Evolutionary conservation across 2,329 filamentous ascomycete genomes (phyloP).

Genomic region (Penicillium aurantiogriseum): DNA sequence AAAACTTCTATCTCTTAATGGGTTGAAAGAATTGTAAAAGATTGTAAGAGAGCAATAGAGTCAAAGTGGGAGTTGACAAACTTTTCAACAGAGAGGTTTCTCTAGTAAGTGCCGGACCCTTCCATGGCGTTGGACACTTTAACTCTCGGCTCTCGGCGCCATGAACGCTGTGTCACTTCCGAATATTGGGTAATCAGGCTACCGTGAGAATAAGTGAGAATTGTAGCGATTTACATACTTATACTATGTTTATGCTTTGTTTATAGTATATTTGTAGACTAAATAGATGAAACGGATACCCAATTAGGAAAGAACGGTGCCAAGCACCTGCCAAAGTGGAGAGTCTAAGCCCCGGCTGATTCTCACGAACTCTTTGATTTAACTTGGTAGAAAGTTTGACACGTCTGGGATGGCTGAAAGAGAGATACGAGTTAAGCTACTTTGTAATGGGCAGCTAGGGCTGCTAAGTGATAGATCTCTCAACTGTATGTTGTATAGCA

Average conservation of each 20-base stretch:
- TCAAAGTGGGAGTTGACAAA: background rate
- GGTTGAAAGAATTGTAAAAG: background rate
- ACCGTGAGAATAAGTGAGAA: background rate
- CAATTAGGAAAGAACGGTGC: constrained; percentile 12
- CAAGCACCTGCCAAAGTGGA: background rate
- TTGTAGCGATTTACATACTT: too few relatives aligned
- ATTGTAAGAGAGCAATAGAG: background rate
- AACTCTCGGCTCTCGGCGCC: background rate
- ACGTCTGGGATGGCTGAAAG: too few relatives aligned
- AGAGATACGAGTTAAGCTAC: too few relatives aligned
- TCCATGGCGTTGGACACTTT: background rate
- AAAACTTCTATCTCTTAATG: background rate
- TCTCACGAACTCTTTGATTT: constrained; percentile 4
- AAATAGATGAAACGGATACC: constrained; percentile 11
- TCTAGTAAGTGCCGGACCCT: background rate
- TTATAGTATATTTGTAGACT: background rate
- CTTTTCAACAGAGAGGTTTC: background rate
- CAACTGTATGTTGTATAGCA: too few relatives aligned
- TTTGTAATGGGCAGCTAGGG: too few relatives aligned
- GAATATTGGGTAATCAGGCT: background rate
- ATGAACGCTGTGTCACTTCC: background rate
- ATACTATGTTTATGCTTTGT: too few relatives aligned
- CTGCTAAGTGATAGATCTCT: too few relatives aligned
- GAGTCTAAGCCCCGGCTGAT: background rate
- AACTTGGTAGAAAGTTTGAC: too few relatives aligned